phyloP scores from a whole-genome alignment of 2,329 filamentous ascomycete genomes.

The Diaporthe sp. region DNA sequence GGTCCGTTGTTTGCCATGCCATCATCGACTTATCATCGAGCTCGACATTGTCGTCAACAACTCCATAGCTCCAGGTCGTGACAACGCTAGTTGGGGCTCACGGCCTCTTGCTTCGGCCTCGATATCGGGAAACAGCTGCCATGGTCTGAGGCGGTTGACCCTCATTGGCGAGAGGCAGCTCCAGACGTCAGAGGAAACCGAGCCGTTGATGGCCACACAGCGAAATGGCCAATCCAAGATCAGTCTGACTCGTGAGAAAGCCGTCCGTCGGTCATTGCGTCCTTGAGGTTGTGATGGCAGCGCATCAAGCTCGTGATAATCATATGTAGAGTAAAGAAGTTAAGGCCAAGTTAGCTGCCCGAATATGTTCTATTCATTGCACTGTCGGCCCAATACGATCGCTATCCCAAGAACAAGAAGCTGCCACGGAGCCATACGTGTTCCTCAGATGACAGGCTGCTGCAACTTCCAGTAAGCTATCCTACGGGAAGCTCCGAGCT shows the following conservation, averaged over 20 bases:
- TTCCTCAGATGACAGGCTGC: not conserved
- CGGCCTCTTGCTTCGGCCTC: not conserved
- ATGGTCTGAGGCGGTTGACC: not conserved
- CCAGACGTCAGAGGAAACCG: not conserved
- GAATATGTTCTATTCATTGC: not conserved
- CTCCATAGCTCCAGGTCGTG: not conserved
- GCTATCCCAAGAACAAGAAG: too few species aligned
- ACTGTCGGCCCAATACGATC: too few species aligned
- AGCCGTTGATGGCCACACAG: not conserved
- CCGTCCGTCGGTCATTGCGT: not conserved
- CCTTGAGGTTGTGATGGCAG: not conserved
- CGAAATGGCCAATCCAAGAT: not conserved
- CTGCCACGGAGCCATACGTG: too few species aligned
- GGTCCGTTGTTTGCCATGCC: not conserved
- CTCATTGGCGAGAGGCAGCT: not conserved
- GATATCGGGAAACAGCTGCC: not conserved
- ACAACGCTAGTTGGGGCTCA: conserved; percentile 6
- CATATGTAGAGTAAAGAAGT: not conserved
- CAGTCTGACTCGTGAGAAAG: not conserved
- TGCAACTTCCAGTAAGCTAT: not conserved
- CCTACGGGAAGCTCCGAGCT: not conserved
- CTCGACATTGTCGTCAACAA: not conserved
- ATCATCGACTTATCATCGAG: conserved; percentile 6
- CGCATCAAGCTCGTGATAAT: not conserved
- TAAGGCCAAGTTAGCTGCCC: not conserved